Evolutionary conservation across 352 stramenopile genomes (phyloP), one percentile per base, ranked within the genome.

Genomic region (Aphanomyces astaci): DNA sequence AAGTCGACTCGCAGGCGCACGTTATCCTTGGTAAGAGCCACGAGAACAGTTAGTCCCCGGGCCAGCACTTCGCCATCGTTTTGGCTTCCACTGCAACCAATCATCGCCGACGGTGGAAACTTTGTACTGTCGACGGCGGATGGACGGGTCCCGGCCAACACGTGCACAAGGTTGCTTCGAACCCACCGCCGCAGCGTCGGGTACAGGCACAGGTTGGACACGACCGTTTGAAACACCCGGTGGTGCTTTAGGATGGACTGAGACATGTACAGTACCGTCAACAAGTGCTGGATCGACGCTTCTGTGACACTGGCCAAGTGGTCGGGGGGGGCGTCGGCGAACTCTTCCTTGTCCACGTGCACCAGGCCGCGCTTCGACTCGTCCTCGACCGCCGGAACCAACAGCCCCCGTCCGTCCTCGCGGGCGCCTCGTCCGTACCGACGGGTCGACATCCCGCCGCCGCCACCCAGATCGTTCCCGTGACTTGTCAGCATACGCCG

Each of bases 1-100:
- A 63, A 27, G 31, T 59, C 30, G 2, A 56, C 46, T 13, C 79
- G 71, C 15, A 98, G 76, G 67, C 92, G 84, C 1, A 86, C 79
- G 27, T 96, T 98, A 63, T 96, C 87, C 78, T 98, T 98, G 22
- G 81, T 89, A 15, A 98, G 72, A 11, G 84, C 86, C 3, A 87
- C 78, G 43, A 98, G 76, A 10, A 95, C 84, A 52, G 88, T 76
- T 19, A 98, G 76, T 43, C 97, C 92, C 24, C 94, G 82, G 27
- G 87, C 90, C 22, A 95, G 77, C 10, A 98, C 89, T 66, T 98
- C 87, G 17, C n/a, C n/a, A n/a, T n/a, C n/a, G n/a, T n/a, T n/a
- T n/a, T n/a, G n/a, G n/a, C n/a, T n/a, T n/a, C n/a, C n/a, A n/a
- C n/a, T n/a, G n/a, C 76, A 84, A 19, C 84, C 86, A 71, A 87